Conservation (phyloP, 2,329 filamentous ascomycete genomes). For the Fusarium gaditjirri region DNA sequence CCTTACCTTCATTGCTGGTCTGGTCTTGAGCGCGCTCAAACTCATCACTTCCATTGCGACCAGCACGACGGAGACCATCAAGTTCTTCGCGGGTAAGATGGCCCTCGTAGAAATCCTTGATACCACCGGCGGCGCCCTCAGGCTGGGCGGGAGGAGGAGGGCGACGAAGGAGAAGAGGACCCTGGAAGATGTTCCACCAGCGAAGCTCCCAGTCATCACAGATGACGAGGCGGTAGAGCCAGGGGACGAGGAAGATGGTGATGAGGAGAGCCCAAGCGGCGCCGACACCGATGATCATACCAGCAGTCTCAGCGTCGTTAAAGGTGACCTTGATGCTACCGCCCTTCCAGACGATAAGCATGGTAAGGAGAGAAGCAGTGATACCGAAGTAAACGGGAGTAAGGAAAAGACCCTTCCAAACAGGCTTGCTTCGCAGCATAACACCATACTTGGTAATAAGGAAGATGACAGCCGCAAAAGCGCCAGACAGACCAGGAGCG, state of each 20-base stretch:
- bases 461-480: conserved; percentile 67
- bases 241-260: conserved; percentile 66
- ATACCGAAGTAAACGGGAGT: conserved; percentile 68
- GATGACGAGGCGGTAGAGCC: conserved; percentile 67
- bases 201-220: conserved; percentile 70
- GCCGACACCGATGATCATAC: conserved; percentile 65
- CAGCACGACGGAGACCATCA: conserved; percentile 51
- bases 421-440: conserved; percentile 65
- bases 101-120: conserved; percentile 67
- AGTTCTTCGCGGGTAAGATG: conserved; percentile 65
- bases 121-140: conserved; percentile 68
- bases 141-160: conserved; percentile 65
- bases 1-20: conserved; percentile 31
- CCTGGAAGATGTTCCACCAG: conserved; percentile 63
- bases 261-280: conserved; percentile 61
- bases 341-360: conserved; percentile 71
- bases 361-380: conserved; percentile 64
- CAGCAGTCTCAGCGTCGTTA: conserved; percentile 56
- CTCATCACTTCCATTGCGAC: conserved; percentile 34
- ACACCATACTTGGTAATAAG: conserved; percentile 67
- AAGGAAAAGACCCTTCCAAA: conserved; percentile 61
- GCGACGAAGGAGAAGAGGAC: conserved; percentile 63
- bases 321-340: conserved; percentile 55
- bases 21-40: conserved; percentile 38
- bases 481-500: conserved; percentile 65